phyloP scores from a whole-genome alignment of 169 alveolate species.

The Cryptosporidium baileyi region DNA sequence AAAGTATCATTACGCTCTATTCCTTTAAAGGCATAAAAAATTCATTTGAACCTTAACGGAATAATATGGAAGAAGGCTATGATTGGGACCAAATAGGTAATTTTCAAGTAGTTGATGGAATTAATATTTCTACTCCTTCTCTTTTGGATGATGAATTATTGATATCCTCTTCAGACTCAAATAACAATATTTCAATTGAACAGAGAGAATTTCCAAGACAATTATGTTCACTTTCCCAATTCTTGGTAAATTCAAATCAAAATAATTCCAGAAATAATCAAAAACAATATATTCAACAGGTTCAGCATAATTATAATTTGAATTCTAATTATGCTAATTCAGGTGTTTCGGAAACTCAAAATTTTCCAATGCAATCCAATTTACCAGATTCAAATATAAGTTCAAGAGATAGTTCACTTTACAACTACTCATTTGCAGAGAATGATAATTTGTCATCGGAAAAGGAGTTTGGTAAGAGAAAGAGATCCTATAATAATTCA shows the following conservation, averaged over 20 bases:
- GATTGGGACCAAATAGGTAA: slow-evolving; percentile 59
- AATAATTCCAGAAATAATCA: background rate
- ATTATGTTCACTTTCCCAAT: slow-evolving; percentile 10
- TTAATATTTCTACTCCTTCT: slow-evolving; percentile 17
- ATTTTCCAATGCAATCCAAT: too few species aligned
- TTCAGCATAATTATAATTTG: background rate
- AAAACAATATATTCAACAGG: background rate
- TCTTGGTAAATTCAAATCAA: background rate
- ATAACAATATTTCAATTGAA: background rate
- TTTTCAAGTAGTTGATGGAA: slow-evolving; percentile 62
- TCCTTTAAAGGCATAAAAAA: too few species aligned
- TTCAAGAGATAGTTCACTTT: too few species aligned
- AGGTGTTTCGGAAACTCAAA: too few species aligned
- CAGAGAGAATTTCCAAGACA: slow-evolving; percentile 17
- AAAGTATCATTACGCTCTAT: too few species aligned
- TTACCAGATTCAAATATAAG: too few species aligned
- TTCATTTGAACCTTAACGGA: background rate
- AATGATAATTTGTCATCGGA: background rate
- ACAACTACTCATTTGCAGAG: background rate
- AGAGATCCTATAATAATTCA: too few species aligned
- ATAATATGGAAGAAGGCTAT: slow-evolving; percentile 66
- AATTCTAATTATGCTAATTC: too few species aligned
- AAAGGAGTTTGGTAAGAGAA: too few species aligned
- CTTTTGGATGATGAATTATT: slow-evolving; percentile 15
- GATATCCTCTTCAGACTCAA: background rate